phyloP scores from a whole-genome alignment of 805 yeast species.

The Torulaspora gathmanii region DNA sequence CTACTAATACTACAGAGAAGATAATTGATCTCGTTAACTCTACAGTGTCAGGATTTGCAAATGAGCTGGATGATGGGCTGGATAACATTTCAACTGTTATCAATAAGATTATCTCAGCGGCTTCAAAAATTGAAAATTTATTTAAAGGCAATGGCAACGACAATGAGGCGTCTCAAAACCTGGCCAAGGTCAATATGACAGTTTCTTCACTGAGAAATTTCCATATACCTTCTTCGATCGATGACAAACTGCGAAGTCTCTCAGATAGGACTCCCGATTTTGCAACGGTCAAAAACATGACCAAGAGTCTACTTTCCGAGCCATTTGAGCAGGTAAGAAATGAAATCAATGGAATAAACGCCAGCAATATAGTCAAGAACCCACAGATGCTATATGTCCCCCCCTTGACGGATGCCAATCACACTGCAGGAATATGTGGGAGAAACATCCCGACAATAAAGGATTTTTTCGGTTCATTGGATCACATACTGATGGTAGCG shows the following conservation, averaged over 20 bases:
- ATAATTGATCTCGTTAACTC: slow-evolving; percentile 57
- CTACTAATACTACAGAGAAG: slow-evolving; percentile 65
- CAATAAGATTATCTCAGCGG: slow-evolving; percentile 50
- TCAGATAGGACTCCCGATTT: slow-evolving; percentile 59
- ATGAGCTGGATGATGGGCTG: slow-evolving; percentile 63
- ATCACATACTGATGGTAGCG: slow-evolving; percentile 34
- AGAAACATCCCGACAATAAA: slow-evolving; percentile 39
- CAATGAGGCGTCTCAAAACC: slow-evolving; percentile 21
- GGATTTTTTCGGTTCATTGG: slow-evolving; percentile 36
- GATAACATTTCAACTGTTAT: slow-evolving; percentile 54
- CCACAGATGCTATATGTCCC: slow-evolving; percentile 41
- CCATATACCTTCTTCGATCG: slow-evolving; percentile 61
- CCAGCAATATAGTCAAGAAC: slow-evolving; percentile 24
- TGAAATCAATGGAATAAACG: slow-evolving; percentile 37
- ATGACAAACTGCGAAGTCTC: slow-evolving; percentile 50
- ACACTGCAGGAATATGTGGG: slow-evolving; percentile 38
- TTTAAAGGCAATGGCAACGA: slow-evolving; percentile 45
- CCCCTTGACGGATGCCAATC: slow-evolving; percentile 21
- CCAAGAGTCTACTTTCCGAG: slow-evolving; percentile 46
- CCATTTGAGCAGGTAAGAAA: slow-evolving; percentile 55
- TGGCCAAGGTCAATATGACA: slow-evolving; percentile 53
- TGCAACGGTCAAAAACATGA: slow-evolving; percentile 54
- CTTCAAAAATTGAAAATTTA: slow-evolving; percentile 49
- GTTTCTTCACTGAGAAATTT: slow-evolving; percentile 52
- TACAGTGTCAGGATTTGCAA: slow-evolving; percentile 50